phyloP scores from a whole-genome alignment of 306 rosid genomes.

The Rosa rugosa region DNA sequence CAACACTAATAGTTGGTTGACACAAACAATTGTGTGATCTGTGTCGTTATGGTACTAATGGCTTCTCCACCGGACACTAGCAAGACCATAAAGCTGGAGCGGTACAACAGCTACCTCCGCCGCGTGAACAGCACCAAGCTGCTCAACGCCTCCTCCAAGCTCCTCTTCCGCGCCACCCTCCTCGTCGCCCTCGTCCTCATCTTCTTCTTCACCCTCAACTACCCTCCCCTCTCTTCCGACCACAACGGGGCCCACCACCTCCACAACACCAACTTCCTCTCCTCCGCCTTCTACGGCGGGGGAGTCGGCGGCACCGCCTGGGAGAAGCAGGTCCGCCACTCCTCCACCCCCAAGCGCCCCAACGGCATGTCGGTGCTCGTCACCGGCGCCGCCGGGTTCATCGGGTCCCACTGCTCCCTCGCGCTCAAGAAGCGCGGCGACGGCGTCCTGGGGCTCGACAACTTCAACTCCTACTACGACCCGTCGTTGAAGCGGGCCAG shows the following conservation, averaged over 20 bases:
- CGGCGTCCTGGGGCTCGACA: conserved; percentile 81
- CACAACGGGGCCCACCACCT: background rate
- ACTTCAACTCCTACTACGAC: conserved; percentile 84
- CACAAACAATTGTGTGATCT: background rate
- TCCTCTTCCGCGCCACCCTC: conserved; percentile 81
- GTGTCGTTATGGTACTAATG: conserved; percentile 38
- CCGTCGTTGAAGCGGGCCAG: conserved; percentile 77
- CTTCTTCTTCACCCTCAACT: conserved; percentile 74
- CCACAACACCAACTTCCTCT: conserved; percentile 53
- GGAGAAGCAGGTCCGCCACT: conserved; percentile 82
- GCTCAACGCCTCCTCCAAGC: conserved; percentile 80
- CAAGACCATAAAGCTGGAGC: conserved; percentile 79
- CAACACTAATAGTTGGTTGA: background rate
- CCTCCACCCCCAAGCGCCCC: conserved; percentile 66
- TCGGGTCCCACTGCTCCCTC: conserved; percentile 74
- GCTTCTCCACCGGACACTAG: conserved; percentile 90
- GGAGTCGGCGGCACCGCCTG: conserved; percentile 60
- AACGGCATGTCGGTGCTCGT: conserved; percentile 73
- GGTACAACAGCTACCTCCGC: conserved; percentile 86
- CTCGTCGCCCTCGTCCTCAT: conserved; percentile 62
- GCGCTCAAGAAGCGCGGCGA: conserved; percentile 89
- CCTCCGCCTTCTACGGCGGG: conserved; percentile 62
- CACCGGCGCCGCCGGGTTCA: conserved; percentile 86
- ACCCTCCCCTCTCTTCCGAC: conserved; percentile 53
- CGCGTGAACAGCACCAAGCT: conserved; percentile 82